Base-by-base conservation (phyloP, 2,329 filamentous ascomycete species). In the Furcasterigmium sp. region DNA sequence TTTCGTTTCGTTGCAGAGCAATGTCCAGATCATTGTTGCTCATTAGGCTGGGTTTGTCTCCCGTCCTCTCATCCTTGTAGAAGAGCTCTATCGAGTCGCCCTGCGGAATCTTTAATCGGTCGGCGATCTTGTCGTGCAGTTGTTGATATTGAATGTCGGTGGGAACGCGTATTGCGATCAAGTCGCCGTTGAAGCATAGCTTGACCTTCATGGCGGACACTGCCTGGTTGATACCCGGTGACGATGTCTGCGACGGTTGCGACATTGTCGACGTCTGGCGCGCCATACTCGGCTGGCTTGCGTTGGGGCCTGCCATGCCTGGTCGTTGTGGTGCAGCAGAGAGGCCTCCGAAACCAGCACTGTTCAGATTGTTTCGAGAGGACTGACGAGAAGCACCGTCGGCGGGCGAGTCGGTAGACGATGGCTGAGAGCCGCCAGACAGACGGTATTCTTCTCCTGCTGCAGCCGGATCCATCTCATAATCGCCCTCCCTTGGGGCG, bases 91-190 rank as follows among this genome's bases (percentile, higher is more conserved):
- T 76, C 18, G 85, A 78, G n/a, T 87, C 82, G 9, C 78, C 72
- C 11, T 71, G 68, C 0, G 72, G 72, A 40, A 95, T 76, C 68
- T 90, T 90, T 51, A 95, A 76, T 36, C 93, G 79, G 54, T 96
- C 89, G 39, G 81, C 78, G 46, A 97, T 82, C 65, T 93, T 95
- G 52, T 90, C 84, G 54, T 85, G 84, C 8, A 98, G 75, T 48
- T 89, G 85, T 42, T 78, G 72, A 62, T 84, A 93, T 42, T 77
- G 77, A 55, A 94, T 89, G 43, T 94, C 86, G 2, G 78, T 77
- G 0, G 91, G 85, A 43, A 97, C 88, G 26, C 91, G 84, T 56
- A 98, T 90, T 36, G 93, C 87, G 52, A 96, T 91, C 44, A 94
- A 80, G 53, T 96, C 91, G 47, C 91, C 85, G 51, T 91, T 87